Conservation (phyloP, 305 asterid genomes). For the Ruellia speciosa region DNA sequence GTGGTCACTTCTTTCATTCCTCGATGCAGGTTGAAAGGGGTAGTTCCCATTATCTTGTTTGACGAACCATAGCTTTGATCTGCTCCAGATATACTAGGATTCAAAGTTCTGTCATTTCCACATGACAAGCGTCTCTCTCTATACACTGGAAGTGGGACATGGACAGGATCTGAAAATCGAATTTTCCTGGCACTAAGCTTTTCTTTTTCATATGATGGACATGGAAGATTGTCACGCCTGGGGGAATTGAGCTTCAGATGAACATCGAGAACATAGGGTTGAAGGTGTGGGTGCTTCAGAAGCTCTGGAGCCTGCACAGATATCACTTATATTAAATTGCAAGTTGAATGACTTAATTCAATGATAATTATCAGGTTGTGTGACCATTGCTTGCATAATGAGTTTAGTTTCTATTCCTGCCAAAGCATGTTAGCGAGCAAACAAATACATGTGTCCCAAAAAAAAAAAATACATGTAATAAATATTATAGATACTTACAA, state of each 20-base stretch:
- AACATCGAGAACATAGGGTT: constrained; percentile 64
- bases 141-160: constrained; percentile 29
- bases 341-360: constrained; percentile 9
- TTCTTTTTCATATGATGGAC: constrained; percentile 44
- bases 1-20: constrained; percentile 31
- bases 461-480: too few species aligned
- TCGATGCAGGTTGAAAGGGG: constrained; percentile 29
- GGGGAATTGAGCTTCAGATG: constrained; percentile 79
- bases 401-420: too few species aligned
- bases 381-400: neutral
- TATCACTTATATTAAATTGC: constrained; percentile 8
- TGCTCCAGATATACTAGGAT: constrained; percentile 78
- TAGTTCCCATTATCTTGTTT: constrained; percentile 3
- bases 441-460: too few species aligned
- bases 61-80: constrained; percentile 46
- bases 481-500: too few species aligned
- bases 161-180: constrained; percentile 55
- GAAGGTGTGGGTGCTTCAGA: constrained; percentile 81
- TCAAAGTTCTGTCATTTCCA: constrained; percentile 73
- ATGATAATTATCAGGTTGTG: neutral
- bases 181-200: constrained; percentile 35
- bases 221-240: constrained; percentile 56
- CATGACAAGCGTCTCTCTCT: constrained; percentile 45
- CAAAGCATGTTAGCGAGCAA: too few species aligned
- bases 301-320: constrained; percentile 80